A percentile compares a stretch with the other conserved stretches of the same genome.
Evolutionary conservation across 1,284 basidiomycete genomes (phyloP).

Genomic region (Rhodotorula mucilaginosa): DNA sequence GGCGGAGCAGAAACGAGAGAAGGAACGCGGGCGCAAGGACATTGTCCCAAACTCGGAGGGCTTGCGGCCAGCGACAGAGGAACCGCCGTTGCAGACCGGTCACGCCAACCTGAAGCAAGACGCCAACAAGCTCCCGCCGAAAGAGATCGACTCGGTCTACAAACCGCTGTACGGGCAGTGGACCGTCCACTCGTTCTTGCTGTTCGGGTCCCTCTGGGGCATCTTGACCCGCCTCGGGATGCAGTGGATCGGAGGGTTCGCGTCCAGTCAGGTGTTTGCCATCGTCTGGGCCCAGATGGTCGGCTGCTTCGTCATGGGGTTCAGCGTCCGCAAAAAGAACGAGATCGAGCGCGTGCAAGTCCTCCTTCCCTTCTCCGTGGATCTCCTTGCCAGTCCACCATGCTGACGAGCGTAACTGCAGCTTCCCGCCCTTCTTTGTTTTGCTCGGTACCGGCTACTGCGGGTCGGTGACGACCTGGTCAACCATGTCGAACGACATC

Average conservation of each 20-base stretch:
- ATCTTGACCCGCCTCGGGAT: slow-evolving; percentile 50
- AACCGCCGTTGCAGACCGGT: slow-evolving; percentile 19
- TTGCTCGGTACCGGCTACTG: slow-evolving; percentile 92
- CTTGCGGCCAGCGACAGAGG: not conserved
- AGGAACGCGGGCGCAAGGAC: not conserved
- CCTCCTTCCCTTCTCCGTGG: not conserved
- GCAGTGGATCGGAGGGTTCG: slow-evolving; percentile 57
- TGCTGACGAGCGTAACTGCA: slow-evolving; percentile 46
- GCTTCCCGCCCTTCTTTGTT: slow-evolving; percentile 82
- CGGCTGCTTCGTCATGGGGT: slow-evolving; percentile 90
- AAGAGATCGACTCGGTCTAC: not conserved
- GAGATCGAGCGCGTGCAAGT: slow-evolving; percentile 13
- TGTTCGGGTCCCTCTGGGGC: slow-evolving; percentile 50
- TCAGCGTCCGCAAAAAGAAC: slow-evolving; percentile 46
- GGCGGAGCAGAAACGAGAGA: not conserved
- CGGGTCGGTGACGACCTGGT: slow-evolving; percentile 94
- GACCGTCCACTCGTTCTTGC: slow-evolving; percentile 46
- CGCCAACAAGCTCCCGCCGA: not conserved
- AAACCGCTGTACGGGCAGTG: not conserved
- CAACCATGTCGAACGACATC: slow-evolving; percentile 85
- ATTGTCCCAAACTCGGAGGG: not conserved
- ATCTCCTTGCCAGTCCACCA: too few relatives aligned
- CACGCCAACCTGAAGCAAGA: not conserved
- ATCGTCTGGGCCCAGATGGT: slow-evolving; percentile 82
- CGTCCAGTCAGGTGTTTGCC: slow-evolving; percentile 73